Percentiles rank a stretch among this genome's conserved stretches.
Evolutionary conservation across 1,284 basidiomycete genomes (phyloP).

Genomic region (Agaricales sp.): DNA sequence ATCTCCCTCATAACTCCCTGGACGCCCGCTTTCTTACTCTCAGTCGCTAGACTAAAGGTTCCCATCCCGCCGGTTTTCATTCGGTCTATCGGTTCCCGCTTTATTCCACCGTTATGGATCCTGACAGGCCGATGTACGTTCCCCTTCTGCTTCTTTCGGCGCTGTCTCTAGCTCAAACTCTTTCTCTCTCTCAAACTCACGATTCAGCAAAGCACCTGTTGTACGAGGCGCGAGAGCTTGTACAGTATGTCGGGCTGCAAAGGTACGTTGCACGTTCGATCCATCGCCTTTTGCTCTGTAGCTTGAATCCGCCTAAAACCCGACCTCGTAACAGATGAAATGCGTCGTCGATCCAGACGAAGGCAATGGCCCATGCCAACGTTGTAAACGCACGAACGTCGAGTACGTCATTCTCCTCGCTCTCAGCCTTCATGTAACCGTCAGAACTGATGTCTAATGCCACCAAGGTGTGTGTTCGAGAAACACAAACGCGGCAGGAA

Average conservation of each 20-base stretch:
- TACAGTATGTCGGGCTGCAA: conserved; percentile 72
- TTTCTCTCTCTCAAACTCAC: conserved; percentile 12
- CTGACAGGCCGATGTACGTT: conserved; percentile 23
- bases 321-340: too few species aligned
- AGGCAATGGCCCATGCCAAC: conserved; percentile 63
- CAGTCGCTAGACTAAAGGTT: conserved; percentile 10
- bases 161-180: conserved; percentile 9
- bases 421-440: conserved; percentile 8
- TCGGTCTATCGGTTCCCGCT: background rate
- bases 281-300: conserved; percentile 9
- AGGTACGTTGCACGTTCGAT: conserved; percentile 32
- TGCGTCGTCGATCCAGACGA: conserved; percentile 81
- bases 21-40: conserved; percentile 9
- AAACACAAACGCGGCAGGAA: conserved; percentile 79
- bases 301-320: conserved; percentile 8
- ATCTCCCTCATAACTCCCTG: conserved; percentile 12
- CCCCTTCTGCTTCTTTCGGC: conserved; percentile 6
- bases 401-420: conserved; percentile 35
- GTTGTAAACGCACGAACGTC: conserved; percentile 66
- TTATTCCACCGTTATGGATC: conserved; percentile 20
- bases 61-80: conserved; percentile 4
- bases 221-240: conserved; percentile 41
- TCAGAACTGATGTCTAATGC: conserved; percentile 6
- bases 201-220: conserved; percentile 20
- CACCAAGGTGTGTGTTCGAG: conserved; percentile 75